Conservation (phyloP, 1,284 basidiomycete genomes). For the Puccinia horiana region DNA sequence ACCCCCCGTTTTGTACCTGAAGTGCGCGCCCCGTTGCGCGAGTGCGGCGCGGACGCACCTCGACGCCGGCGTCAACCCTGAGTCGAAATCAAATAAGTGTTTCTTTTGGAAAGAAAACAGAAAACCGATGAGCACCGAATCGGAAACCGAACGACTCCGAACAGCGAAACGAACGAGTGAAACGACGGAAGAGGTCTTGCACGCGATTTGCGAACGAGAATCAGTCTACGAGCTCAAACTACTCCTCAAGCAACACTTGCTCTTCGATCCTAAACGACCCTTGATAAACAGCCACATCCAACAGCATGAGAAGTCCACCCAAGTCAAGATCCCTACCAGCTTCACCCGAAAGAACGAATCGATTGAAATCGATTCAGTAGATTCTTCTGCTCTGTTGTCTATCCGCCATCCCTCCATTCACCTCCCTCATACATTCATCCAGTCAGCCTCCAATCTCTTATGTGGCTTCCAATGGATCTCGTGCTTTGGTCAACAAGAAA, state of each 20-base stretch:
- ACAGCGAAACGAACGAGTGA: not conserved
- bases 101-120: not conserved
- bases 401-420: not conserved
- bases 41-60: too few relatives aligned
- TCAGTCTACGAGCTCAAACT: slow-evolving; percentile 22
- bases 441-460: not conserved
- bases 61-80: too few relatives aligned
- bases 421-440: not conserved
- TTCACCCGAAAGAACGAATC: not conserved
- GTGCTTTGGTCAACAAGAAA: not conserved
- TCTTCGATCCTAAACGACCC: not conserved
- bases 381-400: not conserved
- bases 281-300: not conserved
- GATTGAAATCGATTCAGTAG: too few relatives aligned
- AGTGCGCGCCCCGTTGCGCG: too few relatives aligned
- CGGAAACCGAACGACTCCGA: too few relatives aligned
- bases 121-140: not conserved
- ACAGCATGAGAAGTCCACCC: not conserved
- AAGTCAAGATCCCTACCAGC: slow-evolving; percentile 7
- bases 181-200: not conserved
- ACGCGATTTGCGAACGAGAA: slow-evolving; percentile 12
- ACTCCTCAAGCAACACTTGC: slow-evolving; percentile 17
- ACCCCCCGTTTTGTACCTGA: too few relatives aligned
- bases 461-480: slow-evolving; percentile 33
- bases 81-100: too few relatives aligned